These are phyloP conservation scores for Mallotus nudiflorus DNA, from an alignment of 345 rosid genomes.

Conservation along the genomic window DNA sequence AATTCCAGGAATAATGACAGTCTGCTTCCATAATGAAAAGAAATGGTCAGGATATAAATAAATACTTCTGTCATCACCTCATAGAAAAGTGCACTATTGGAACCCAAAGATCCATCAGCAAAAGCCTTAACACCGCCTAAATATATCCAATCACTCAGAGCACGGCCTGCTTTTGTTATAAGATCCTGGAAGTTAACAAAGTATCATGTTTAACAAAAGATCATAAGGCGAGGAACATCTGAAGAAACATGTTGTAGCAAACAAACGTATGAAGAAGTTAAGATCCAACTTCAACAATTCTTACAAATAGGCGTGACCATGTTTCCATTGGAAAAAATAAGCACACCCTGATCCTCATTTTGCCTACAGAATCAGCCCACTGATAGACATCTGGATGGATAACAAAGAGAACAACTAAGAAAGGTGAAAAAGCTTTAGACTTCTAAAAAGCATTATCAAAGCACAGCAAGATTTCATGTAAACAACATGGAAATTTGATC, in stretches of 20 bases:
- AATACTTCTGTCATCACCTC: conserved; percentile 50
- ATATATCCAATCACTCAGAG: conserved; percentile 68
- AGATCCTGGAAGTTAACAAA: conserved; percentile 44
- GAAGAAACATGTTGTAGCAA: not conserved
- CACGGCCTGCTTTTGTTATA: conserved; percentile 46
- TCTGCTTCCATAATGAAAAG: not conserved
- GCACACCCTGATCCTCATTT: conserved; percentile 81
- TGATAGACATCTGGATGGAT: conserved; percentile 68
- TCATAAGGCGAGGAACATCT: not conserved
- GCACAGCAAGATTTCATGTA: not conserved
- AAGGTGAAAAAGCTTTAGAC: not conserved
- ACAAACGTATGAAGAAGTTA: not conserved
- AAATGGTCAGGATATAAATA: not conserved
- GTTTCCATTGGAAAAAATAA: conserved; percentile 83
- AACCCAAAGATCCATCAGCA: conserved; percentile 90
- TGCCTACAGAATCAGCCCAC: conserved; percentile 75
- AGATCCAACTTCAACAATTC: too few relatives aligned
- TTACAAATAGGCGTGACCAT: conserved; percentile 68
- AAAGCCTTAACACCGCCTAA: conserved; percentile 93
- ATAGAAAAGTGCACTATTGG: conserved; percentile 82
- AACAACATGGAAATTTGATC: not conserved
- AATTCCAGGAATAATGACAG: not conserved
- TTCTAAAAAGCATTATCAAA: conserved; percentile 15
- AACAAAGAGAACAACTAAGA: conserved; percentile 12
- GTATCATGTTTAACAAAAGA: not conserved